Percentiles rank a stretch among this genome's conserved stretches.
Conservation (phyloP, 2,329 filamentous ascomycete genomes). For the Alternaria atra region DNA sequence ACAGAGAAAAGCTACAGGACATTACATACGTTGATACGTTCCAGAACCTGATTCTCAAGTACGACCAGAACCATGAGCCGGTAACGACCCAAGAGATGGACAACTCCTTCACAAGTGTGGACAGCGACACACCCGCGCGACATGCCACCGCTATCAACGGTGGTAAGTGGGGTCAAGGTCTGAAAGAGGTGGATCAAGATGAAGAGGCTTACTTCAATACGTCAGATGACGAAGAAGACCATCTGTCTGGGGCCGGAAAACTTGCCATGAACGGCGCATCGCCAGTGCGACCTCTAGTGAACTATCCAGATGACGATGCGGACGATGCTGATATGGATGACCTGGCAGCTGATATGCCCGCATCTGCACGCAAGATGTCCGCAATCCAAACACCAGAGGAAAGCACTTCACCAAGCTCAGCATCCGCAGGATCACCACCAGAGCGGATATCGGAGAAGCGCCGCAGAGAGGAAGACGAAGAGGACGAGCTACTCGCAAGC, state of each 20-base stretch:
- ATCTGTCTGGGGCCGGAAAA: constrained; percentile 50
- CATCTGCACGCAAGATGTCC: constrained; percentile 39
- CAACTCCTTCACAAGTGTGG: constrained; percentile 75
- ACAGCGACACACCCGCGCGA: constrained; percentile 58
- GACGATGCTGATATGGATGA: constrained; percentile 66
- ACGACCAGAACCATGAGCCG: constrained; percentile 74
- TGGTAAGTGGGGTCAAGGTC: constrained; percentile 69
- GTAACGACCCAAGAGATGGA: constrained; percentile 66
- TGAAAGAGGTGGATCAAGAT: constrained; percentile 83
- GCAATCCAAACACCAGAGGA: constrained; percentile 38
- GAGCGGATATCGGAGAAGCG: constrained; percentile 89
- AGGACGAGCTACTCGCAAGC: constrained; percentile 84
- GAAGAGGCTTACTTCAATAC: constrained; percentile 96
- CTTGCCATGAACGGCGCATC: constrained; percentile 69
- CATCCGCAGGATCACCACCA: constrained; percentile 54
- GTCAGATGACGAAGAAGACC: constrained; percentile 82
- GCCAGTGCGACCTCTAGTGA: constrained; percentile 75
- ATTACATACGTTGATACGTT: constrained; percentile 90
- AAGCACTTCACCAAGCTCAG: constrained; percentile 34
- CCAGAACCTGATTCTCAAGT: constrained; percentile 75
- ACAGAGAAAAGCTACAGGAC: constrained; percentile 76
- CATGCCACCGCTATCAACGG: constrained; percentile 62
- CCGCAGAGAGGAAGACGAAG: constrained; percentile 89
- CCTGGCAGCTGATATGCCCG: constrained; percentile 56
- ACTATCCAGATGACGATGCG: constrained; percentile 91